phyloP scores from a whole-genome alignment of 768 basidiomycete genomes.

The Coprinopsis strossmayeri region DNA sequence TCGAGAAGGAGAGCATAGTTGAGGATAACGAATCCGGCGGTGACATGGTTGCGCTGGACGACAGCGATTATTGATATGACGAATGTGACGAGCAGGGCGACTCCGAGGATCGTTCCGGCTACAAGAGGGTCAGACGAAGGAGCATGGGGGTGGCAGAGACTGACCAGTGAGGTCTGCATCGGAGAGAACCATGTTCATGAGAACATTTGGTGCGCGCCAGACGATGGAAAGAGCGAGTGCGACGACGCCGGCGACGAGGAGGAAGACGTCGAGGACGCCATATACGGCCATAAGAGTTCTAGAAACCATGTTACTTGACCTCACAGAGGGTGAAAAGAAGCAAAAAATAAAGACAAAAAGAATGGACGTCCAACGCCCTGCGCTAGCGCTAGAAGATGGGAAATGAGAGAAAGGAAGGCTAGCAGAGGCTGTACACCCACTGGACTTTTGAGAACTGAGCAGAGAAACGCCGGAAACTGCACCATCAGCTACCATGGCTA shows the following conservation, averaged over 20 bases:
- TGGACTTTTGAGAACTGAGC: not conserved
- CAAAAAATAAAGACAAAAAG: conserved; percentile 22
- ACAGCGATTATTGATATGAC: conserved; percentile 66
- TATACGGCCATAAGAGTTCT: conserved; percentile 64
- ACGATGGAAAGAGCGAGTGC: conserved; percentile 62
- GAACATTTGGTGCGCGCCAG: conserved; percentile 61
- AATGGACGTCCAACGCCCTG: conserved; percentile 71
- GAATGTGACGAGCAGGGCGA: conserved; percentile 60
- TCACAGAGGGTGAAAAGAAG: conserved; percentile 6
- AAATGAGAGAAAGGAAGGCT: conserved; percentile 11
- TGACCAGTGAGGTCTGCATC: conserved; percentile 52
- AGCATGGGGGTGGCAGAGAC: conserved; percentile 15
- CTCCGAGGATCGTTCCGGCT: conserved; percentile 72
- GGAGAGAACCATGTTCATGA: conserved; percentile 69
- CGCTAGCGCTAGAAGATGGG: conserved; percentile 35
- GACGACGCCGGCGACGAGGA: conserved; percentile 65
- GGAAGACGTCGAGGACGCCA: conserved; percentile 61
- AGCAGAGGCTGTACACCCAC: conserved; percentile 4
- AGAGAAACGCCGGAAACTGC: not conserved
- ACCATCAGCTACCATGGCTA: conserved; percentile 6
- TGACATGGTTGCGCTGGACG: conserved; percentile 63
- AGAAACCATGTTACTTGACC: conserved; percentile 61
- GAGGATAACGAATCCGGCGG: conserved; percentile 62
- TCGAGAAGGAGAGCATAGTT: conserved; percentile 72
- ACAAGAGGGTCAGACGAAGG: conserved; percentile 5